Evolutionary conservation across 345 rosid species (phyloP), one percentile per base, ranked within the genome.

Genomic region (Eucalyptus tenuipes): DNA sequence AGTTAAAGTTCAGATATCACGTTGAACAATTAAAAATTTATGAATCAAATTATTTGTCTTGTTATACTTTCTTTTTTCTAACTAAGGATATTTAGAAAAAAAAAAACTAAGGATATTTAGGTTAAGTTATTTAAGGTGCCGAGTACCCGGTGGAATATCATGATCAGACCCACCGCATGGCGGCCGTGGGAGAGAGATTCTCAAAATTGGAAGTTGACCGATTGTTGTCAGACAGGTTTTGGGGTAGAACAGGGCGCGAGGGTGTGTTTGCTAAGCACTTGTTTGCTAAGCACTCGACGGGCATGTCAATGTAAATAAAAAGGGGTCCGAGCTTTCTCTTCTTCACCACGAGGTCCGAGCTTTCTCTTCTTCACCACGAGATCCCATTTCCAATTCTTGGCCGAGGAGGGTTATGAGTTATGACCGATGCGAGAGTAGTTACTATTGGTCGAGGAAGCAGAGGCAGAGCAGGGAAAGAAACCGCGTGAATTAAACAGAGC

Each of bases 1-100:
- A 52, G 2, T 52, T 52, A 18, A 52, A 52, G 0, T 52, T 52
- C 0, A 17, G 0, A 7, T 0, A 52, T 7, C 1, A 1, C 2
- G 1, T 3, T 52, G 0, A 52, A 52, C 0, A 20, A 52, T 52
- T 52, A 52, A 18, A 52, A 52, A 18, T 52, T 52, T 20, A 8
- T 52, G 4, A 0, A 18, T 52, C 3, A 24, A 55, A 22, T 22
- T 2, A 55, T 55, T 10, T 24, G 5, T 66, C 24, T 8, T 68
- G 4, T 31, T 31, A 2, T 4, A 1, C 24, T 20, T 20, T 75
- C 13, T 5, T 22, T 11, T 75, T 20, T n/a, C 4, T 40, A 20
- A 42, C 0, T 47, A 0, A 40, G 27, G 24, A 44, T 10, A 37
- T 75, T 12, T 5, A 75, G 80, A 4, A 37, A 37, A 37, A 37